Base-by-base conservation (phyloP, 108 stramenopile genomes). In the Cyclotella atomus region DNA sequence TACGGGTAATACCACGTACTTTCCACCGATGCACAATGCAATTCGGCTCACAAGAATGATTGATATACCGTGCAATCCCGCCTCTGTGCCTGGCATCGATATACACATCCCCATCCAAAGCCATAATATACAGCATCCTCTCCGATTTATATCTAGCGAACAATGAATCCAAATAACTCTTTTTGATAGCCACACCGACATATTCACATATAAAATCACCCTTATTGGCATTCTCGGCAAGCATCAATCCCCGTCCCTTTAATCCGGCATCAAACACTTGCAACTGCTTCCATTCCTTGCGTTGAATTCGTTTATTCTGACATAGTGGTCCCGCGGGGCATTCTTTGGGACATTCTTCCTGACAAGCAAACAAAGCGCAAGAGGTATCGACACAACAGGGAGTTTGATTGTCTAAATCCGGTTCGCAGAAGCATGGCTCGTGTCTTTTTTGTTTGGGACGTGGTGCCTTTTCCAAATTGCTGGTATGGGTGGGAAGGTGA, bases 1-100 rank as follows among this genome's bases (percentile, higher is more conserved):
- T 91, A 23, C 98, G 87, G 19, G 79, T 57, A 44, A 91, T 81
- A 25, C 93, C 94, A 3, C 84, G 77, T 27, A 98, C 96, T 50
- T 88, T 94, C 97, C 97, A 97, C 43, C 88, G 91, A 59, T 97
- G 92, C 44, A 97, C 92, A 14, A 70, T 77, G 81, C 96, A 97
- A 76, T 97, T 98, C 8, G 99, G 99, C 29, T 97, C 91, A 70
- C 98, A 99, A 49, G 88, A 91, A 79, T 99, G 99, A 82, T 99
- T 99, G 72, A 98, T 95, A 73, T 95, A 99, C 7, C 99, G 87
- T 0, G 99, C 98, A 21, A 96, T 76, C 27, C 93, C 89, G 15
- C 99, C 99, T 35, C 84, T 71, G 30, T 83, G 68, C n/a, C 97
- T 88, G 12, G 98, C 98, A 83, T 99, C 99, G 36, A 99, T 76